These are phyloP conservation scores for Coleophoma eucalyptorum DNA, from an alignment of 2,329 filamentous ascomycete species.

Conservation along the genomic window DNA sequence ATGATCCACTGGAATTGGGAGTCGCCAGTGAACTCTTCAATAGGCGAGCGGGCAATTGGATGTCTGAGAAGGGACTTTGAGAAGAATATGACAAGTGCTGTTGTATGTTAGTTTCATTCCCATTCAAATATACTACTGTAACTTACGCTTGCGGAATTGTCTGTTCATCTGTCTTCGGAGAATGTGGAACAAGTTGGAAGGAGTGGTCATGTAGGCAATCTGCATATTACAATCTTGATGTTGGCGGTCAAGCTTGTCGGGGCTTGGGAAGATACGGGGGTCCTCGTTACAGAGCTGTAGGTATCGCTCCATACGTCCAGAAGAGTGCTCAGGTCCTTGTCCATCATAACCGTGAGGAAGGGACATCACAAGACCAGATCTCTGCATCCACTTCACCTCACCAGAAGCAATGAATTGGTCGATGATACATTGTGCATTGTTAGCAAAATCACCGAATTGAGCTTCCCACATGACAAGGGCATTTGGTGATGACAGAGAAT, in stretches of 20 bases:
- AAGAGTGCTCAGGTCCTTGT: slow-evolving; percentile 97
- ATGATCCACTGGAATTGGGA: slow-evolving; percentile 98
- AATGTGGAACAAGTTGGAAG: slow-evolving; percentile 93
- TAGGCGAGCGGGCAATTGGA: slow-evolving; percentile 80
- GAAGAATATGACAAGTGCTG: slow-evolving; percentile 95
- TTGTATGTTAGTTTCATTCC: slow-evolving; percentile 13
- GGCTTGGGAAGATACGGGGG: slow-evolving; percentile 83
- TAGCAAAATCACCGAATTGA: slow-evolving; percentile 99
- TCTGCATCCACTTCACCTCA: slow-evolving; percentile 98
- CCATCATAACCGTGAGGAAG: slow-evolving; percentile 97
- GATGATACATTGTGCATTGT: slow-evolving; percentile 98
- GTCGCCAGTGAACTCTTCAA: slow-evolving; percentile 88
- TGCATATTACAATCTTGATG: slow-evolving; percentile 99
- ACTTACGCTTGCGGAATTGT: slow-evolving; percentile 97
- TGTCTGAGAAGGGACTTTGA: slow-evolving; percentile 95
- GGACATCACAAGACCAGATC: slow-evolving; percentile 93
- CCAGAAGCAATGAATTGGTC: slow-evolving; percentile 98
- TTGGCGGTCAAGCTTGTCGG: slow-evolving; percentile 89
- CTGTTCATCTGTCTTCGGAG: slow-evolving; percentile 97
- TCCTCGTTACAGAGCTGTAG: slow-evolving; percentile 97
- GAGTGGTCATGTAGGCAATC: slow-evolving; percentile 95
- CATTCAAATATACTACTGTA: not conserved
- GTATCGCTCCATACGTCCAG: slow-evolving; percentile 94
- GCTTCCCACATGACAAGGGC: slow-evolving; percentile 99
- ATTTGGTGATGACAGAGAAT: slow-evolving; percentile 94